A percentile compares a stretch with the other conserved stretches of the same genome.
These are phyloP conservation scores for Ballota nigra DNA, from an alignment of 257 asterid genomes.

Conservation along the genomic window DNA sequence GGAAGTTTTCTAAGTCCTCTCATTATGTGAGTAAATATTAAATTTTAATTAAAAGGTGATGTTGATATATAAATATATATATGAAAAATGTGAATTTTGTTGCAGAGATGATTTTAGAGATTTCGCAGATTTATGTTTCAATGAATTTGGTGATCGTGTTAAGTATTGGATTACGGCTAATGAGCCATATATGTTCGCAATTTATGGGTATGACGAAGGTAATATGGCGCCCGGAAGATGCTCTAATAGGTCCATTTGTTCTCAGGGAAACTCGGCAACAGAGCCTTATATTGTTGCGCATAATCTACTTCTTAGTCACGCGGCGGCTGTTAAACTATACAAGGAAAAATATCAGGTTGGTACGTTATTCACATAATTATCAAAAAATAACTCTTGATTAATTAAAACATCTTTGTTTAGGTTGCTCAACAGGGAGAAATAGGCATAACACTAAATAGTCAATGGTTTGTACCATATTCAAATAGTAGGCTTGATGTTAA, in stretches of 20 bases:
- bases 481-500: slow-evolving; percentile 22
- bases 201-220: slow-evolving; percentile 52
- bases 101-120: slow-evolving; percentile 49
- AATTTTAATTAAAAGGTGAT: background rate
- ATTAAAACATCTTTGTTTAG: slow-evolving; percentile 18
- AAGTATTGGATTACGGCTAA: slow-evolving; percentile 59
- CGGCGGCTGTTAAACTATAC: slow-evolving; percentile 38
- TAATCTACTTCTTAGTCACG: slow-evolving; percentile 52
- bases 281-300: slow-evolving; percentile 70
- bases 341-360: slow-evolving; percentile 44
- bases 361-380: background rate
- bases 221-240: slow-evolving; percentile 53
- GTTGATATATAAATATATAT: background rate
- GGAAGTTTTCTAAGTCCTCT: slow-evolving; percentile 50
- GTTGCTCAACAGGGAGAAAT: slow-evolving; percentile 53
- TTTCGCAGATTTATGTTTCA: slow-evolving; percentile 51
- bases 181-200: slow-evolving; percentile 36
- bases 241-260: slow-evolving; percentile 44
- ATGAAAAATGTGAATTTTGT: background rate
- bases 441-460: slow-evolving; percentile 38
- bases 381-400: background rate
- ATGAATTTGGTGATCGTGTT: slow-evolving; percentile 63
- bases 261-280: slow-evolving; percentile 41
- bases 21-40: slow-evolving; percentile 44
- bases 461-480: slow-evolving; percentile 49